Percentiles rank a stretch among this genome's conserved stretches.
Evolutionary conservation across 768 basidiomycete genomes (phyloP).

Genomic region (Lentinula sp.): DNA sequence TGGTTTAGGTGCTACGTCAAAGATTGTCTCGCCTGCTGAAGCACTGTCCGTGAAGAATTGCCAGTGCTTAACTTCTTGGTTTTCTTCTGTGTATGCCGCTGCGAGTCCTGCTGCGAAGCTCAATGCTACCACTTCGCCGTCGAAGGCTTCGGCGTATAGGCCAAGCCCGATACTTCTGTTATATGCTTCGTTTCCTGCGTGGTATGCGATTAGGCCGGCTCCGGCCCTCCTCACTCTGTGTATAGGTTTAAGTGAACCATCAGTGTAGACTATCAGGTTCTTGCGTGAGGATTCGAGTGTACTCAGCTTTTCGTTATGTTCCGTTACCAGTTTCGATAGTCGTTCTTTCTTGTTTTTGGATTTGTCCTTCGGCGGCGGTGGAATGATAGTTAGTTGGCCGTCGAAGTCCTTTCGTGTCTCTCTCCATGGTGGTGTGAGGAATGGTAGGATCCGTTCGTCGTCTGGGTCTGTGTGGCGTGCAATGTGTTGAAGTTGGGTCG

Average conservation of each 20-base stretch:
- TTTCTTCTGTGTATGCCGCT: neutral
- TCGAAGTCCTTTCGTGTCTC: neutral
- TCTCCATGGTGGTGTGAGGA: neutral
- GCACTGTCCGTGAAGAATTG: neutral
- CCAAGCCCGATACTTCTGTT: too few species aligned
- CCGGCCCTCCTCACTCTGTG: neutral
- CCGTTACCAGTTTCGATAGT: neutral
- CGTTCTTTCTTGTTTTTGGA: neutral
- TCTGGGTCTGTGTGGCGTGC: neutral
- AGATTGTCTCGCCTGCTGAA: neutral
- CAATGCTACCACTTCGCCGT: too few species aligned
- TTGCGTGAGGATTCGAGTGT: neutral
- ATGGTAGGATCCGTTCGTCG: neutral
- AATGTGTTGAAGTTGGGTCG: neutral
- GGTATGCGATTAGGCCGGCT: neutral
- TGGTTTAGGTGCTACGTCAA: too few species aligned
- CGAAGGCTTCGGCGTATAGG: too few species aligned
- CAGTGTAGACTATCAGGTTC: neutral
- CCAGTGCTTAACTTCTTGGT: neutral
- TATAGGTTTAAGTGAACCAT: neutral
- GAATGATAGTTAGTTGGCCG: neutral
- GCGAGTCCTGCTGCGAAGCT: too few species aligned
- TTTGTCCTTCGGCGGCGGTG: neutral
- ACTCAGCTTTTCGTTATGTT: neutral
- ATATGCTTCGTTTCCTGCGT: neutral